phyloP scores from a whole-genome alignment of 1,284 basidiomycete species.

The Cryptococcus sp. region DNA sequence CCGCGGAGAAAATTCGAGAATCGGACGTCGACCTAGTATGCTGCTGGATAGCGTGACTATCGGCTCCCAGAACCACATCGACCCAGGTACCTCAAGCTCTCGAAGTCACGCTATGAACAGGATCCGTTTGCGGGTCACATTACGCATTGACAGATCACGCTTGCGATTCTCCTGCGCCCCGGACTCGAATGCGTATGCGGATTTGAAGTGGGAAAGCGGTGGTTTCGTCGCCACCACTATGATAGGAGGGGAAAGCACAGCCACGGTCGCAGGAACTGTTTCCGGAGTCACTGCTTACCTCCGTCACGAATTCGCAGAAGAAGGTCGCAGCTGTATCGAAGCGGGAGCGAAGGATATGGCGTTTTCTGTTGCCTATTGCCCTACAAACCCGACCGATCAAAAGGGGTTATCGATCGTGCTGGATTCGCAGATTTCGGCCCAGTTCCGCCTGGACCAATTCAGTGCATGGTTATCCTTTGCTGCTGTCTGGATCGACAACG shows the following conservation, averaged over 20 bases:
- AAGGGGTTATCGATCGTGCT: constrained; percentile 58
- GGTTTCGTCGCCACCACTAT: constrained; percentile 78
- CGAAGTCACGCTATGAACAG: constrained; percentile 23
- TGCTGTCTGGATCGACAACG: constrained; percentile 48
- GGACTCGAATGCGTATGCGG: constrained; percentile 83
- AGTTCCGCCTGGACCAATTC: constrained; percentile 47
- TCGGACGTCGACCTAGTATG: not conserved
- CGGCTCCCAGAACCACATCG: constrained; percentile 7
- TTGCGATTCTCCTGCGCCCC: constrained; percentile 82
- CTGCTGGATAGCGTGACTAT: constrained; percentile 10
- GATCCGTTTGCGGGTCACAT: constrained; percentile 61
- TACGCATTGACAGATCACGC: constrained; percentile 84
- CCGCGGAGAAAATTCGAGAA: constrained; percentile 15
- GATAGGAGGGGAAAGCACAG: constrained; percentile 64
- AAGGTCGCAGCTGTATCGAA: constrained; percentile 42
- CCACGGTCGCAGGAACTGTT: constrained; percentile 74
- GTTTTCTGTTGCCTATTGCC: constrained; percentile 37
- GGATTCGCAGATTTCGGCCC: constrained; percentile 42
- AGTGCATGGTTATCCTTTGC: constrained; percentile 49
- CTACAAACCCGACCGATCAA: constrained; percentile 32
- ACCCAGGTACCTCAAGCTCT: constrained; percentile 9
- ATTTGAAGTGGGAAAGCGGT: constrained; percentile 85
- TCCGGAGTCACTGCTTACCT: constrained; percentile 75
- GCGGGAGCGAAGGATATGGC: constrained; percentile 49
- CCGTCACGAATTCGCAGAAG: constrained; percentile 63